Conservation (phyloP, 1,284 basidiomycete species). For the Trametes hirsuta region DNA sequence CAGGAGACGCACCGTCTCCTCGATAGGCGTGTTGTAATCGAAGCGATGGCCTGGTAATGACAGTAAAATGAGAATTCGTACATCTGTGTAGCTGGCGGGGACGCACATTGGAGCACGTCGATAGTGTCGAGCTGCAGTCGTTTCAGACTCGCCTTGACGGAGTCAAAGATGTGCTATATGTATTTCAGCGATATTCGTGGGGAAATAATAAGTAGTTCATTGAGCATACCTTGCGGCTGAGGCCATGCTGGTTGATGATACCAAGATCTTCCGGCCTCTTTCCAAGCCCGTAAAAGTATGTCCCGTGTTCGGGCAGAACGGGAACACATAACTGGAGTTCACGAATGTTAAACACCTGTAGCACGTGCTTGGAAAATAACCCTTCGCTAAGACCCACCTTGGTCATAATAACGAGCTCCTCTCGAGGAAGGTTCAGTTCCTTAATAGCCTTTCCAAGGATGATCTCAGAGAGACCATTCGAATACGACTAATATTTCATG, state of each 20-base stretch:
- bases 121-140: slow-evolving; percentile 73
- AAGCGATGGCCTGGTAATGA: slow-evolving; percentile 36
- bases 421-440: slow-evolving; percentile 69
- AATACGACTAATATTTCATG: slow-evolving; percentile 3
- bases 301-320: slow-evolving; percentile 39
- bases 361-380: neutral
- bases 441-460: slow-evolving; percentile 83
- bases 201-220: neutral
- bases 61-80: slow-evolving; percentile 18
- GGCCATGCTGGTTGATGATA: slow-evolving; percentile 39
- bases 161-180: slow-evolving; percentile 69
- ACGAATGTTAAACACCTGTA: neutral
- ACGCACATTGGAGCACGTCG: slow-evolving; percentile 63
- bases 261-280: slow-evolving; percentile 23
- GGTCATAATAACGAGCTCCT: slow-evolving; percentile 78
- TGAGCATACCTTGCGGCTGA: slow-evolving; percentile 33
- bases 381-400: slow-evolving; percentile 49
- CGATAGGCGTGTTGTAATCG: slow-evolving; percentile 34
- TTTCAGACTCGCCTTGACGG: slow-evolving; percentile 66
- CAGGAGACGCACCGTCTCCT: slow-evolving; percentile 24
- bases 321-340: slow-evolving; percentile 3
- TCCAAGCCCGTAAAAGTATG: neutral
- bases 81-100: neutral
- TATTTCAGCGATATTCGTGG: neutral
- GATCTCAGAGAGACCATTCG: slow-evolving; percentile 68